Base-by-base conservation (phyloP, 1,284 basidiomycete genomes). In the Jaminaea rosea region DNA sequence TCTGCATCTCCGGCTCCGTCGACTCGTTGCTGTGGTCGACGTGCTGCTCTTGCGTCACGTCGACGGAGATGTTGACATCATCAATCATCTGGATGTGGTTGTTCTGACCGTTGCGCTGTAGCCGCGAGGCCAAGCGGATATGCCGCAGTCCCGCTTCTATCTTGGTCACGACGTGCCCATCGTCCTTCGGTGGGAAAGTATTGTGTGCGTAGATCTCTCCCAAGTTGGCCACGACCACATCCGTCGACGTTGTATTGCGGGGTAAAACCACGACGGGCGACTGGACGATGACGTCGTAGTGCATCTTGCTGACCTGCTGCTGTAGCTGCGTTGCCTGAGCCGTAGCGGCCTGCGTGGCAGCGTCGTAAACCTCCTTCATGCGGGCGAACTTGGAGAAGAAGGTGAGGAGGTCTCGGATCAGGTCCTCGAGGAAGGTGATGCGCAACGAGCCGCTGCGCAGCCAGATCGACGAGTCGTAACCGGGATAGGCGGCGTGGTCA, bases 221-320 rank as follows among this genome's bases (percentile, higher is more conserved):
- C 0, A 98, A 81, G 48, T 87, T 82, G 75, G 94, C 81, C 3
- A 85, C 81, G 46, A 98, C 79, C 26, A 80, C 78, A 73, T 97
- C 88, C 1, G 76, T 76, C 5, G 84, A 84, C 15, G 79, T 73
- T 3, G 85, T 80, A 65, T 88, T 80, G 10, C 83, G 81, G 4
- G 94, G 93, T 63, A 98, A 84, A 19, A 96, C 79, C 37, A 98
- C 77, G 62, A 99, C 96, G 0, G 94, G 94, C 0, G 92, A 87
- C 76, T 90, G 88, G 73, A 98, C 80, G 32, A 85, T 83, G 26
- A 98, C 75, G 58, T 93, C 84, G 77, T 93, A 97, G 71, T 87
- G 83, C 87, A 98, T 91, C 53, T 84, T 81, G 17, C 68, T 67
- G n/a, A 66, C 72, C 19, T 64, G 66, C 56, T 78, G 77, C 63